Conservation (phyloP, 1,284 basidiomycete genomes). For the Porodaedalea pini region DNA sequence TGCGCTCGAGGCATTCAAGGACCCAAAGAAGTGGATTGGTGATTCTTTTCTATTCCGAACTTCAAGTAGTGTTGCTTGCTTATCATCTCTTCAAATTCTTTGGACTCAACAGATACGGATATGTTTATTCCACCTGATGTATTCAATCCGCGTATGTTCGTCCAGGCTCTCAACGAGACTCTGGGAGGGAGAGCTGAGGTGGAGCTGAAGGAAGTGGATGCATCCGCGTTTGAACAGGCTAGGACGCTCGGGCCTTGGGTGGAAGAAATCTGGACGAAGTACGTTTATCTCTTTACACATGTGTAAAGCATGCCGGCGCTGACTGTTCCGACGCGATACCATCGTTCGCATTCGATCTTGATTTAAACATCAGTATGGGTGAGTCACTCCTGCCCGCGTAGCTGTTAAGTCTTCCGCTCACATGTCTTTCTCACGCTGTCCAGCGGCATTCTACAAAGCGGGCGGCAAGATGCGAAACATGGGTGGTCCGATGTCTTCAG, state of each 20-base stretch:
- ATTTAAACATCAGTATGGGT: neutral
- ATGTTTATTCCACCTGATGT: conserved; percentile 15
- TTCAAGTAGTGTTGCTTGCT: neutral
- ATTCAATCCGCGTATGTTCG: conserved; percentile 8
- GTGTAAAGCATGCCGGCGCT: neutral
- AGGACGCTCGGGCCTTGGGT: neutral
- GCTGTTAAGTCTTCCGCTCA: neutral
- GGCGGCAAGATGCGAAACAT: conserved; percentile 6
- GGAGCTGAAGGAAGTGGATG: neutral
- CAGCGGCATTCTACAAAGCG: conserved; percentile 6
- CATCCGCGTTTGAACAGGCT: neutral
- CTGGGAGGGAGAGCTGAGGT: neutral
- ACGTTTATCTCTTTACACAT: no score
- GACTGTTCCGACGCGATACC: neutral
- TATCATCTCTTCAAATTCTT: neutral
- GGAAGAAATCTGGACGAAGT: conserved; percentile 9
- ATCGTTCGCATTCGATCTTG: neutral
- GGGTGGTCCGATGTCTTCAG: neutral
- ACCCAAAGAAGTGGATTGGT: conserved; percentile 22
- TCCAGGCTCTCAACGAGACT: conserved; percentile 10
- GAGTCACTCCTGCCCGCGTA: neutral
- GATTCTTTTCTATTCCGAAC: neutral
- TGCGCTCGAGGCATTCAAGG: conserved; percentile 19
- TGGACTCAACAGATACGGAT: conserved; percentile 11
- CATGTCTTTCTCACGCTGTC: neutral